A percentile compares a stretch with the other conserved stretches of the same genome.
Conservation (phyloP, 495 filamentous ascomycete species). For the Cudoniella acicularis region DNA sequence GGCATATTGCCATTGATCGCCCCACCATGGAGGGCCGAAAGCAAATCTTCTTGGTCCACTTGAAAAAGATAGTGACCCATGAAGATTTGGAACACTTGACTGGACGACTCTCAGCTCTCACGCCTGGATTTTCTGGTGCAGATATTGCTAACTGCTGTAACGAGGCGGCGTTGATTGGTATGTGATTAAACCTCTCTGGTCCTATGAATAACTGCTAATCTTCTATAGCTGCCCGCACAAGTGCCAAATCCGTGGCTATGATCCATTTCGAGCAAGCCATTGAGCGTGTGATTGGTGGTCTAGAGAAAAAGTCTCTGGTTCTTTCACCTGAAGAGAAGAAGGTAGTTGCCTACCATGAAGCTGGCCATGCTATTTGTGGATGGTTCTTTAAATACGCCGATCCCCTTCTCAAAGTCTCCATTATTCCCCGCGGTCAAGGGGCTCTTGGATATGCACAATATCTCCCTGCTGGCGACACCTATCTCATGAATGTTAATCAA, state of each 20-base stretch:
- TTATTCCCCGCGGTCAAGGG: slow-evolving; percentile 93
- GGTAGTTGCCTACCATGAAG: slow-evolving; percentile 96
- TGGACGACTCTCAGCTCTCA: slow-evolving; percentile 84
- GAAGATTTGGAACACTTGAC: slow-evolving; percentile 84
- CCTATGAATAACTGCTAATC: slow-evolving; percentile 30
- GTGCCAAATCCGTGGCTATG: slow-evolving; percentile 74
- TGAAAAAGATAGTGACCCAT: slow-evolving; percentile 85
- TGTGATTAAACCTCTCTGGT: slow-evolving; percentile 30
- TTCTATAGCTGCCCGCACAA: slow-evolving; percentile 70
- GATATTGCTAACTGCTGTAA: slow-evolving; percentile 99
- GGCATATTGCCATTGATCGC: slow-evolving; percentile 88
- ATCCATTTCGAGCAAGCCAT: slow-evolving; percentile 94
- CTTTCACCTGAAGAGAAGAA: slow-evolving; percentile 89
- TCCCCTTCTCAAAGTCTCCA: slow-evolving; percentile 95
- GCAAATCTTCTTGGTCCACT: slow-evolving; percentile 92
- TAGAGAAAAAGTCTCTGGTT: slow-evolving; percentile 94
- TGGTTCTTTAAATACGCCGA: slow-evolving; percentile 98
- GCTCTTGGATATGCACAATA: slow-evolving; percentile 96
- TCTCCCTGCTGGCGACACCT: slow-evolving; percentile 83
- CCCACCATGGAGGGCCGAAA: slow-evolving; percentile 96
- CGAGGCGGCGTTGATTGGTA: slow-evolving; percentile 95
- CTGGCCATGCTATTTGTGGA: slow-evolving; percentile 95
- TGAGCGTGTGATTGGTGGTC: slow-evolving; percentile 90
- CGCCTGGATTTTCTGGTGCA: slow-evolving; percentile 93
- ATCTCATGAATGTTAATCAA: slow-evolving; percentile 92